Evolutionary conservation across 805 yeast species (phyloP).

Genomic region (Yamadazyma ubonensis): DNA sequence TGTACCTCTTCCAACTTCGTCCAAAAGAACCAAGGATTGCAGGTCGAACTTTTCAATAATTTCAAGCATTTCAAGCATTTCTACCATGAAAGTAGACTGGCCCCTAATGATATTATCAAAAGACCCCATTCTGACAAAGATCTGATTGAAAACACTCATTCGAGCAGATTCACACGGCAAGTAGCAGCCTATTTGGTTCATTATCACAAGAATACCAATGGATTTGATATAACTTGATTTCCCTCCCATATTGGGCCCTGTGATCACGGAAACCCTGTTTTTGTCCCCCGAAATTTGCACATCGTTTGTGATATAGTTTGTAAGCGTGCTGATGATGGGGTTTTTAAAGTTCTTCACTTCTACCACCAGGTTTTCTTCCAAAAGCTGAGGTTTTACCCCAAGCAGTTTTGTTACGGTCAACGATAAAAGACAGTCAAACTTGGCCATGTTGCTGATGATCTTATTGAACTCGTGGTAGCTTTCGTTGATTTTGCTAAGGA

Average conservation of each 20-base stretch:
- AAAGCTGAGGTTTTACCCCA: slow-evolving; percentile 47
- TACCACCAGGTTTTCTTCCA: slow-evolving; percentile 38
- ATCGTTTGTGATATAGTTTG: slow-evolving; percentile 65
- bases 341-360: slow-evolving; percentile 59
- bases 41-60: slow-evolving; percentile 54
- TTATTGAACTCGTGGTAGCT: slow-evolving; percentile 34
- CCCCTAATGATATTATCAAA: slow-evolving; percentile 72
- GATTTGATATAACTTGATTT: slow-evolving; percentile 76
- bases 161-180: slow-evolving; percentile 64
- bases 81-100: slow-evolving; percentile 81
- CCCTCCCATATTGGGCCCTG: slow-evolving; percentile 92
- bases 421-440: slow-evolving; percentile 66
- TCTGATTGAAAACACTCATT: slow-evolving; percentile 69
- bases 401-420: slow-evolving; percentile 58
- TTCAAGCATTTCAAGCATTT: slow-evolving; percentile 62
- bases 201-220: slow-evolving; percentile 63
- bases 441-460: slow-evolving; percentile 49
- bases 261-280: slow-evolving; percentile 59
- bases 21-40: slow-evolving; percentile 61
- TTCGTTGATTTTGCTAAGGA: slow-evolving; percentile 36
- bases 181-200: slow-evolving; percentile 77
- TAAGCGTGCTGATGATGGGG: slow-evolving; percentile 60
- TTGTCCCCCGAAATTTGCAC: slow-evolving; percentile 46
- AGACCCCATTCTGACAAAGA: slow-evolving; percentile 85
- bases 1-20: slow-evolving; percentile 85